phyloP scores from a whole-genome alignment of 176 grass and related monocot species.

The Themeda triandra region DNA sequence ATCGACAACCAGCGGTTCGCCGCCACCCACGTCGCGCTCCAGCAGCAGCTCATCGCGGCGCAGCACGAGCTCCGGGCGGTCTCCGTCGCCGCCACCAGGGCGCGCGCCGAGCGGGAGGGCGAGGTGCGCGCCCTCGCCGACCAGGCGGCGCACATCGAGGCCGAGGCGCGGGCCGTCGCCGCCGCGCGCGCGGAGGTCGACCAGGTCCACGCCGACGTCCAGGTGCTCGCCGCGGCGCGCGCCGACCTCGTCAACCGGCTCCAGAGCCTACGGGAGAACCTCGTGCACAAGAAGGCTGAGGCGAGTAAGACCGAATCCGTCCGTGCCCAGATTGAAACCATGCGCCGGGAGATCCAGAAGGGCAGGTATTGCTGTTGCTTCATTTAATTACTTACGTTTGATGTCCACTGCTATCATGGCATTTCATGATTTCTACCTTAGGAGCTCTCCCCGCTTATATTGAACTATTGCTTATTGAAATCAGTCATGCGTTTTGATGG shows the following conservation, averaged over 20 bases:
- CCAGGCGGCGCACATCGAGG: slow-evolving; percentile 55
- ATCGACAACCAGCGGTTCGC: slow-evolving; percentile 92
- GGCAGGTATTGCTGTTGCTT: slow-evolving; percentile 61
- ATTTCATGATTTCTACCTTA: neutral
- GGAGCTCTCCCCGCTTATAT: neutral
- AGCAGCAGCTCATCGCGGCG: slow-evolving; percentile 63
- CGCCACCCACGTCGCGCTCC: slow-evolving; percentile 84
- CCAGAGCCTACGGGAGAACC: slow-evolving; percentile 39
- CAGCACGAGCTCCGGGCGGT: slow-evolving; percentile 74
- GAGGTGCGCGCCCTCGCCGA: slow-evolving; percentile 49
- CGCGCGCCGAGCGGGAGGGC: slow-evolving; percentile 38
- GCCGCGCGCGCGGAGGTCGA: slow-evolving; percentile 48
- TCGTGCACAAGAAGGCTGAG: slow-evolving; percentile 43
- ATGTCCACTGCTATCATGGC: neutral
- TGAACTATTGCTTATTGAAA: neutral
- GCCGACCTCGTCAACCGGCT: slow-evolving; percentile 53
- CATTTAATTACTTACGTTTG: neutral
- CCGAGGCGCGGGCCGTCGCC: slow-evolving; percentile 43
- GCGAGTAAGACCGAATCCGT: slow-evolving; percentile 30
- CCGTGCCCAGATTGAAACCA: slow-evolving; percentile 61
- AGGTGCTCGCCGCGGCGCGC: slow-evolving; percentile 35
- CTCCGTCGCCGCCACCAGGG: slow-evolving; percentile 38
- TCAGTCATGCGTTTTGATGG: too few species aligned
- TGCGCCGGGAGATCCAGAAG: slow-evolving; percentile 91
- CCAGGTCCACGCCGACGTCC: slow-evolving; percentile 56